A percentile compares a stretch with the other conserved stretches of the same genome.
Conservation (phyloP, 1,139 yeast species). For the Sporopachydermia cereana region DNA sequence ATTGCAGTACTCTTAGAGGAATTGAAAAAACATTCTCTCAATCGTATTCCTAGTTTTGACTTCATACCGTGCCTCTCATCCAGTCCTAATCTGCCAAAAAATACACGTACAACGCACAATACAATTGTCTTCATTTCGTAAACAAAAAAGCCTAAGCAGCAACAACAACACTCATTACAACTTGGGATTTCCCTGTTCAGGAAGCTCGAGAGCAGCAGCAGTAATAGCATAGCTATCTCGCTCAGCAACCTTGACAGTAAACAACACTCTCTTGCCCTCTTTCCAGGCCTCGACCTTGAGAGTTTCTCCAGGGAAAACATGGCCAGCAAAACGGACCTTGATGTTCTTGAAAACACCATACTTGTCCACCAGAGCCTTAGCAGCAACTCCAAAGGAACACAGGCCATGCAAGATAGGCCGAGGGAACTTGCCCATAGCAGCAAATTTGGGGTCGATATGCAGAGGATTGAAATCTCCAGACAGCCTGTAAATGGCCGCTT, state of each 20-base stretch:
- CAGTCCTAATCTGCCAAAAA: too few relatives aligned
- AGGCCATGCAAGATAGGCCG: constrained; percentile 89
- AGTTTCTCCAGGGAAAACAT: constrained; percentile 96
- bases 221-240: constrained; percentile 71
- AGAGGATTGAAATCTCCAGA: constrained; percentile 93
- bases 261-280: constrained; percentile 53
- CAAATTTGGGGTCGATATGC: constrained; percentile 88
- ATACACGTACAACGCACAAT: background rate
- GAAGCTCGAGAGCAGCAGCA: constrained; percentile 76
- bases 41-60: too few relatives aligned
- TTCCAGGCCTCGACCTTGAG: constrained; percentile 81
- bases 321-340: constrained; percentile 84
- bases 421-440: constrained; percentile 79
- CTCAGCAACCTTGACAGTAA: constrained; percentile 77
- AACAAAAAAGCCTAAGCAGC: background rate
- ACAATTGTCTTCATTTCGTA: background rate
- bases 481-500: constrained; percentile 83
- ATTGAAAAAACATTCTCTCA: too few relatives aligned
- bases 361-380: constrained; percentile 64
- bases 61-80: too few relatives aligned
- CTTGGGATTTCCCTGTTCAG: constrained; percentile 22
- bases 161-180: background rate
- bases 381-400: constrained; percentile 76
- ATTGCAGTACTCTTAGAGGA: too few relatives aligned
- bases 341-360: constrained; percentile 77